Evolutionary conservation across 768 basidiomycete species (phyloP).

Genomic region (Rhizopogon roseolus): DNA sequence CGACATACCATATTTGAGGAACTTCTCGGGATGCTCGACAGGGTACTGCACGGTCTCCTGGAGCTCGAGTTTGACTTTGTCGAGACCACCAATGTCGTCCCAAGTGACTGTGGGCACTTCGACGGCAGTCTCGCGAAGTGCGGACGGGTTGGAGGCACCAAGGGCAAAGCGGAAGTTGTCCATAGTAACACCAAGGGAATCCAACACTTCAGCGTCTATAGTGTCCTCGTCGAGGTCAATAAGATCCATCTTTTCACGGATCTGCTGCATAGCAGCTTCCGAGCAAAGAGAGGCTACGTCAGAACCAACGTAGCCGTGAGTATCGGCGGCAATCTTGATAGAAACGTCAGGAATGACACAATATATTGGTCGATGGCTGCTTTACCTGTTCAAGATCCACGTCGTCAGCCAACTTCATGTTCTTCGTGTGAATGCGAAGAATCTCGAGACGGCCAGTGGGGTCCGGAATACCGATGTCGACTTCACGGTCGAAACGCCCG

Average conservation of each 20-base stretch:
- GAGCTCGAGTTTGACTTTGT: slow-evolving; percentile 98
- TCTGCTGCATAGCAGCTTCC: slow-evolving; percentile 99
- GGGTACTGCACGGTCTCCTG: slow-evolving; percentile 99
- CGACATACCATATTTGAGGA: slow-evolving; percentile 99
- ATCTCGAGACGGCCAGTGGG: slow-evolving; percentile 99
- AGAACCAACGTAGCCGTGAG: slow-evolving; percentile 98
- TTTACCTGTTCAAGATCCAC: slow-evolving; percentile 92
- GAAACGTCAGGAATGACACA: neutral
- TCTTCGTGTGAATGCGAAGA: slow-evolving; percentile 98
- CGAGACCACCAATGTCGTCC: slow-evolving; percentile 99
- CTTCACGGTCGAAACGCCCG: slow-evolving; percentile 98
- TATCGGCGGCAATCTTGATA: slow-evolving; percentile 90
- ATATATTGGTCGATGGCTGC: neutral
- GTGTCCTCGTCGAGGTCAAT: slow-evolving; percentile 97
- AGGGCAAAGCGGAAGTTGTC: slow-evolving; percentile 99
- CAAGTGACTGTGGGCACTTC: slow-evolving; percentile 98
- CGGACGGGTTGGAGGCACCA: slow-evolving; percentile 95
- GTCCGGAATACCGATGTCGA: slow-evolving; percentile 99
- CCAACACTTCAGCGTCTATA: slow-evolving; percentile 98
- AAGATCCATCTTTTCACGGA: slow-evolving; percentile 99
- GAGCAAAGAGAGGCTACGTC: slow-evolving; percentile 97
- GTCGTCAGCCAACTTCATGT: slow-evolving; percentile 97
- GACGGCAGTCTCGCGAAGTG: slow-evolving; percentile 97
- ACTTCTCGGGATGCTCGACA: slow-evolving; percentile 99
- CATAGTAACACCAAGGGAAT: slow-evolving; percentile 99